phyloP scores from a whole-genome alignment of 2,329 filamentous ascomycete species.

The Aspergillus alliaceus region DNA sequence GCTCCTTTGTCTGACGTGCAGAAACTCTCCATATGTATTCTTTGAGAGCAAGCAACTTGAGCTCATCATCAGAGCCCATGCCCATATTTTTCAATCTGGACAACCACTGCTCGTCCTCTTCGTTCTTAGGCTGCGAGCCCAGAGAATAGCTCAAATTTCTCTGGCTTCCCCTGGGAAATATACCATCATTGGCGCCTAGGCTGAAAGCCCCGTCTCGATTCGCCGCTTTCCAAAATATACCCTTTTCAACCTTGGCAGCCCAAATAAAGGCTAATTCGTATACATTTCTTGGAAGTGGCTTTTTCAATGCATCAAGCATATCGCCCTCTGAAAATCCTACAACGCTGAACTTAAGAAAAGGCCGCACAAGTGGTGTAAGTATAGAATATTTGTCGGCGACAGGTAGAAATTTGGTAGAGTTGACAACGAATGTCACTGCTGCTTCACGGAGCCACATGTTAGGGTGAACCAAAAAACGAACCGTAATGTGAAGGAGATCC shows the following conservation, averaged over 20 bases:
- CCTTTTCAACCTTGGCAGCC: slow-evolving; percentile 78
- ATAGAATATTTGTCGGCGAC: slow-evolving; percentile 81
- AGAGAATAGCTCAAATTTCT: slow-evolving; percentile 46
- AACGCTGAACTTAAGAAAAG: slow-evolving; percentile 75
- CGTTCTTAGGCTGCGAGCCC: slow-evolving; percentile 69
- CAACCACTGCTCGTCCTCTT: slow-evolving; percentile 96
- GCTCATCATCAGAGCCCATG: slow-evolving; percentile 78
- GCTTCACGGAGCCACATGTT: slow-evolving; percentile 95
- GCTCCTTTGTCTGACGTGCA: slow-evolving; percentile 64
- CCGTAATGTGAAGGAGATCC: slow-evolving; percentile 82
- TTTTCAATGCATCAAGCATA: slow-evolving; percentile 79
- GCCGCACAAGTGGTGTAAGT: slow-evolving; percentile 73
- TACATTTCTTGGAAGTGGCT: slow-evolving; percentile 73
- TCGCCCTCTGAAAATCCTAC: slow-evolving; percentile 69
- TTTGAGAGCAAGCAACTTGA: slow-evolving; percentile 79
- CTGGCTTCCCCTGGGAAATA: slow-evolving; percentile 58
- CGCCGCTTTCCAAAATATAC: slow-evolving; percentile 82
- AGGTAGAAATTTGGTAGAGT: slow-evolving; percentile 72
- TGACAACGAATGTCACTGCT: slow-evolving; percentile 77
- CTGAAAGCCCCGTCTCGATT: slow-evolving; percentile 70
- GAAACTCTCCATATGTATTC: slow-evolving; percentile 91
- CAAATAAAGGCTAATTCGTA: slow-evolving; percentile 85
- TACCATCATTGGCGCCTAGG: slow-evolving; percentile 59
- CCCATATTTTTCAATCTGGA: slow-evolving; percentile 79
- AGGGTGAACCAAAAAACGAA: slow-evolving; percentile 86